Conservation (phyloP, 331 rosid genomes). For the Pyrus hybrid region DNA sequence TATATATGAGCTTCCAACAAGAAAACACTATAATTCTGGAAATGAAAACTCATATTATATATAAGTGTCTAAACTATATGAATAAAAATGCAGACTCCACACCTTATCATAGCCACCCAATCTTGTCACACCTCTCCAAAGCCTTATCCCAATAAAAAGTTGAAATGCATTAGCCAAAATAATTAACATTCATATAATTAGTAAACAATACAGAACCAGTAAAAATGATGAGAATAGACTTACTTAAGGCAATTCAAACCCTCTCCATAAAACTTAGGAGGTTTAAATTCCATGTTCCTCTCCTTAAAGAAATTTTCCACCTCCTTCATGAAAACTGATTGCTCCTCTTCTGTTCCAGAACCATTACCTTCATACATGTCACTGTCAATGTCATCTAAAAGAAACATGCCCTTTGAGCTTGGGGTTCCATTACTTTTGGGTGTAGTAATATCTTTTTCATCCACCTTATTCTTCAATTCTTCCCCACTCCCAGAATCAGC, state of each 20-base stretch:
- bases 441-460: slow-evolving; percentile 32
- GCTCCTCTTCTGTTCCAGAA: slow-evolving; percentile 90
- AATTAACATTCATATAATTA: slow-evolving; percentile 7
- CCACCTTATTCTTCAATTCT: slow-evolving; percentile 32
- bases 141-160: slow-evolving; percentile 38
- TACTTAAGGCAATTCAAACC: slow-evolving; percentile 93
- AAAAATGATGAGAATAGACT: slow-evolving; percentile 22
- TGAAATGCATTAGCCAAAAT: background rate
- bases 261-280: slow-evolving; percentile 97
- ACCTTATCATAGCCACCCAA: slow-evolving; percentile 99
- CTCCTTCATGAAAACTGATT: slow-evolving; percentile 79
- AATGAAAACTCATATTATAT: slow-evolving; percentile 1
- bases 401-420: slow-evolving; percentile 30
- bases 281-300: slow-evolving; percentile 89
- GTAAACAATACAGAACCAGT: background rate
- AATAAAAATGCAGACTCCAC: background rate
- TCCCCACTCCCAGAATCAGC: slow-evolving; percentile 23
- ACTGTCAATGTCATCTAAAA: slow-evolving; percentile 58
- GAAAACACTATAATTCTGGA: slow-evolving; percentile 5
- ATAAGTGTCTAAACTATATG: background rate
- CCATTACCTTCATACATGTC: slow-evolving; percentile 64
- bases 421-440: slow-evolving; percentile 48
- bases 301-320: slow-evolving; percentile 82
- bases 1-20: slow-evolving; percentile 14
- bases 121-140: slow-evolving; percentile 88